Evolutionary conservation across 2,329 filamentous ascomycete species (phyloP), one percentile per base, ranked within the genome.

Genomic region (Trichoderma koningii): DNA sequence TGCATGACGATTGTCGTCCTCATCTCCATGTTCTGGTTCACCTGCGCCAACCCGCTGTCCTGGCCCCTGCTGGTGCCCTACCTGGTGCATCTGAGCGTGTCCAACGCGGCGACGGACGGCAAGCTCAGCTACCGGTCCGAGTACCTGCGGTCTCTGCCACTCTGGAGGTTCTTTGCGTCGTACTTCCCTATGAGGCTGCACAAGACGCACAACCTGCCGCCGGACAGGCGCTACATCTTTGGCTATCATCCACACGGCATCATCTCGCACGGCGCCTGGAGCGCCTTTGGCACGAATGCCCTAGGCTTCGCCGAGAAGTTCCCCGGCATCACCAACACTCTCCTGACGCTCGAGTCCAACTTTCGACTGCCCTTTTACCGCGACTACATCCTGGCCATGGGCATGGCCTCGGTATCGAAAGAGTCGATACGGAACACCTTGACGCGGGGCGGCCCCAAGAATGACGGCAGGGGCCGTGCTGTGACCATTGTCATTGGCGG

Each of bases 181-280:
- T 99, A 98, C 80, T 99, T 96, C 74, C 95, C 95, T 4, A 92
- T 93, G 55, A 86, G 85, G 64, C 83, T 99, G 45, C 93, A 98
- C 79, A 92, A 95, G 69, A 95, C 92, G 4, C 85, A 90, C 69
- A 84, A 89, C 64, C 85, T 99, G 7, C 85, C 90, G 23, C 85
- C 92, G 0, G 92, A 89, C 1, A 84, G 93, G 68, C 97, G 96
- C 77, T 99, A 98, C 79, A 93, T 99, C 68, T 93, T 99, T 72
- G 94, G 94, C 51, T 98, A 98, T 76, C 95, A 98, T 72, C 95
- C 95, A 0, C 95, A 99, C 74, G 94, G 95, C 26, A 98, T 99
- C 76, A 97, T 99, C 73, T 95, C 91, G 5, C 92, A 97, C 71
- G 95, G 94, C n/a, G 94, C 93, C 0, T 97, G 94, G 79, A 91